Percentiles rank a stretch among this genome's conserved stretches.
phyloP scores from a whole-genome alignment of 495 filamentous ascomycete species.

The Lasiosphaeria ovina region DNA sequence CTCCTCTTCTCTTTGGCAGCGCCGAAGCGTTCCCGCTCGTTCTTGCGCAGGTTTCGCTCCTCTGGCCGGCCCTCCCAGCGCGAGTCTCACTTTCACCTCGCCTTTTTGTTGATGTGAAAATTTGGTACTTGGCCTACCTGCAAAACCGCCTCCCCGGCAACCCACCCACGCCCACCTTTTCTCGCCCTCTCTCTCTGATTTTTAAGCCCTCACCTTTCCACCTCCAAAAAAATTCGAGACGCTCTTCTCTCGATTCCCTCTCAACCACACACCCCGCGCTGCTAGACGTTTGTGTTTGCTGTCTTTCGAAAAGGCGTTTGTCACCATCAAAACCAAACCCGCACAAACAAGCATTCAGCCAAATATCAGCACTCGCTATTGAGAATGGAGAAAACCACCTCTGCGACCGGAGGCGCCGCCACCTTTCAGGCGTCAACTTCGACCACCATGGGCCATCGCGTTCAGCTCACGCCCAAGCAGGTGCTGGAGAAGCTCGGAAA shows the following conservation, averaged over 20 bases:
- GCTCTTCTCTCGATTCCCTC: not conserved
- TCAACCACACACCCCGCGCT: not conserved
- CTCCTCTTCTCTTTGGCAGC: too few species aligned
- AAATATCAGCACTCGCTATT: not conserved
- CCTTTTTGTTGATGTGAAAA: too few species aligned
- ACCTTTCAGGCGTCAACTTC: not conserved
- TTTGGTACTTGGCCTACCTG: too few species aligned
- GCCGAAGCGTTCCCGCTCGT: too few species aligned
- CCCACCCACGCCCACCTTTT: too few species aligned
- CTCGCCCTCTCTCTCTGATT: too few species aligned
- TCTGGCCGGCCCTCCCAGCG: too few species aligned
- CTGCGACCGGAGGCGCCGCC: not conserved
- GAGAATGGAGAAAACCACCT: not conserved
- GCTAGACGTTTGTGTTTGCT: not conserved
- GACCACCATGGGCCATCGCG: not conserved
- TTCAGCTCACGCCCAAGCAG: constrained; percentile 4
- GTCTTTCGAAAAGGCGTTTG: not conserved
- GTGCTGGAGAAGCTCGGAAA: constrained; percentile 7
- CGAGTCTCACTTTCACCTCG: too few species aligned
- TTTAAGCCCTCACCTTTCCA: not conserved
- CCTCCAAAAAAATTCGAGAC: not conserved
- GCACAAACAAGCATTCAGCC: not conserved
- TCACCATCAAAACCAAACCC: not conserved
- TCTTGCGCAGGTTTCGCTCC: too few species aligned
- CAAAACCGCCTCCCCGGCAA: too few species aligned